Conservation (phyloP, 768 basidiomycete species). For the Tricholoma flavovirens region DNA sequence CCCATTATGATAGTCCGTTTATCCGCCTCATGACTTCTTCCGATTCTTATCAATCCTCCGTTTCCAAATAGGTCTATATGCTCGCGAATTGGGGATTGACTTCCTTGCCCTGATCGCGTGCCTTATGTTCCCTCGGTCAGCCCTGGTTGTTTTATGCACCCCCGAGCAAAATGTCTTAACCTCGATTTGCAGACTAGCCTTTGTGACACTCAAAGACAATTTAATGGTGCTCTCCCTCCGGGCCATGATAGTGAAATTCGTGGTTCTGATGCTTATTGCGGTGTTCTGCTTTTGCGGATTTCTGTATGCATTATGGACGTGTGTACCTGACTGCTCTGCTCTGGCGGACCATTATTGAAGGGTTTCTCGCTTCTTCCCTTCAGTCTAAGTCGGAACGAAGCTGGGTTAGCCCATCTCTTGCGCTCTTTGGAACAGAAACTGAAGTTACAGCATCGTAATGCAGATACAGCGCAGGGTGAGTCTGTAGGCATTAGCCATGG, state of each 20-base stretch:
- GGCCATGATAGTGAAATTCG: slow-evolving; percentile 91
- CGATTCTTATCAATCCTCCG: not conserved
- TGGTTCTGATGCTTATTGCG: slow-evolving; percentile 76
- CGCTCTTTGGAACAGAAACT: slow-evolving; percentile 26
- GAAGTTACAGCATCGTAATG: not conserved
- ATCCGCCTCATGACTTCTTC: not conserved
- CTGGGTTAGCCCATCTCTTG: slow-evolving; percentile 36
- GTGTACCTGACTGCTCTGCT: slow-evolving; percentile 28
- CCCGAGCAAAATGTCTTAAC: not conserved
- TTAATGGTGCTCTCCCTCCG: slow-evolving; percentile 78
- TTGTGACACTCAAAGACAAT: slow-evolving; percentile 81
- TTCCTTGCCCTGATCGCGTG: slow-evolving; percentile 85
- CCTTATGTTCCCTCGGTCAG: slow-evolving; percentile 80
- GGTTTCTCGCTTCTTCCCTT: slow-evolving; percentile 1
- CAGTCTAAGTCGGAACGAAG: slow-evolving; percentile 59
- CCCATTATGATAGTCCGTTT: slow-evolving; percentile 56
- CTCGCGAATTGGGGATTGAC: slow-evolving; percentile 68
- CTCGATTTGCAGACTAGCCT: slow-evolving; percentile 60
- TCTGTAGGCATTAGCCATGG: not conserved
- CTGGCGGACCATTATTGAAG: not conserved
- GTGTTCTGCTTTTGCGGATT: slow-evolving; percentile 92
- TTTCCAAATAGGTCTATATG: slow-evolving; percentile 50
- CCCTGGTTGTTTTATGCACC: not conserved
- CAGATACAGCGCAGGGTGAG: slow-evolving; percentile 29
- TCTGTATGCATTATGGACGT: slow-evolving; percentile 92